A percentile compares a stretch with the other conserved stretches of the same genome.
Evolutionary conservation across 441 rosid genomes (phyloP).

Genomic region (Corymbia calophylla): DNA sequence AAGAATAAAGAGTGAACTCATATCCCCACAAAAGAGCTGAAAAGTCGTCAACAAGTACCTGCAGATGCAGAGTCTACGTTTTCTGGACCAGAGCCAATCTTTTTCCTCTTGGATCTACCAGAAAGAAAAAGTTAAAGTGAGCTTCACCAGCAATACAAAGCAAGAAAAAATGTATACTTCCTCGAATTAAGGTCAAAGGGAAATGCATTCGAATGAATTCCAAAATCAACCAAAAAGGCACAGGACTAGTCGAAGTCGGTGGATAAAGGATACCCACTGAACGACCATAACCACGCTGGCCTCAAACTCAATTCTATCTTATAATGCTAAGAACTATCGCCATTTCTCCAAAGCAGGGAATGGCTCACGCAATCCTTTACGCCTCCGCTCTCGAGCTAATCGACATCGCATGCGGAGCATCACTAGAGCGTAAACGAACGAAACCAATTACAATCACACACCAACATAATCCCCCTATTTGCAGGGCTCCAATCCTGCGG

Average conservation of each 20-base stretch:
- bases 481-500: not conserved
- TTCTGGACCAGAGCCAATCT: not conserved
- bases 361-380: not conserved
- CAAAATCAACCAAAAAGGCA: not conserved
- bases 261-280: not conserved
- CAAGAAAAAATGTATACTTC: not conserved
- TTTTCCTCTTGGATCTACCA: slow-evolving; percentile 4
- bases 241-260: not conserved
- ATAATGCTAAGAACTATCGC: not conserved
- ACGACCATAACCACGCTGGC: not conserved
- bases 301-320: not conserved
- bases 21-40: not conserved
- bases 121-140: not conserved
- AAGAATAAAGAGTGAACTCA: not conserved
- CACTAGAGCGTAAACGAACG: not conserved
- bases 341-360: not conserved
- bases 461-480: not conserved
- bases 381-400: not conserved
- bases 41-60: not conserved
- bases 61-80: not conserved
- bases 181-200: not conserved
- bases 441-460: not conserved
- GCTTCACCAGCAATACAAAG: not conserved
- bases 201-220: not conserved
- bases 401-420: not conserved